Evolutionary conservation across 2,329 filamentous ascomycete species (phyloP), one percentile per base, ranked within the genome.

Genomic region (Sporothrix brasiliensis): DNA sequence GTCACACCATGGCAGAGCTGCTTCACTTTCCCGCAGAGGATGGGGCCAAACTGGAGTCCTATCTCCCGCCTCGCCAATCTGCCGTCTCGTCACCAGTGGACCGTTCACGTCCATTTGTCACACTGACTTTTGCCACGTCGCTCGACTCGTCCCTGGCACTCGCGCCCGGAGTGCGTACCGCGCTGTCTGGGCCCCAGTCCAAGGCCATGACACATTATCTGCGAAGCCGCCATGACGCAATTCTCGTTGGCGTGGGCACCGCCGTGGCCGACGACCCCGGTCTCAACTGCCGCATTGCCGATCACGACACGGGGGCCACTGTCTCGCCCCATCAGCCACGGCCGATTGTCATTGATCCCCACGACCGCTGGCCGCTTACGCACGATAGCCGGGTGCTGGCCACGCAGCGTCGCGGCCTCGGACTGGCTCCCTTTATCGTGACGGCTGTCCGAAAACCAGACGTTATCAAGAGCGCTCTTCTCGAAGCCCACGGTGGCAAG

Each of bases 131-230:
- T 79, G 94, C 95, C 27, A 91, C 90, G 7, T 97, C 94, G 4
- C 89, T 99, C 74, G 94, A 98, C 81, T 90, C 91, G 53, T 87
- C 89, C 69, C 85, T 96, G 67, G 88, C 93, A 1, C 85, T 94
- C 39, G 85, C 89, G 0, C 92, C 93, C 0, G 93, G 93, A 16
- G 84, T 88, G n/a, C 91, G 91, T 74, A 98, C 94, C 2, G 84
- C 87, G 0, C 86, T 98, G 16, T 98, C 94, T 1, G 94, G 94
- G 3, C 87, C 91, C 0, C 85, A 89, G 73, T 92, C 92, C 50
- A 97, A 97, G 80, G 87, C 92, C 68, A 96, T 98, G 92, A 97
- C 94, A 0, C 94, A 98, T 80, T 92, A 91, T 78, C 86, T 98
- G 39, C 92, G 94, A 76, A 89, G 90, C 14, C 87, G 86, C 19